Evolutionary conservation across 768 basidiomycete species (phyloP).

Genomic region (Leccinum subtestaceum): DNA sequence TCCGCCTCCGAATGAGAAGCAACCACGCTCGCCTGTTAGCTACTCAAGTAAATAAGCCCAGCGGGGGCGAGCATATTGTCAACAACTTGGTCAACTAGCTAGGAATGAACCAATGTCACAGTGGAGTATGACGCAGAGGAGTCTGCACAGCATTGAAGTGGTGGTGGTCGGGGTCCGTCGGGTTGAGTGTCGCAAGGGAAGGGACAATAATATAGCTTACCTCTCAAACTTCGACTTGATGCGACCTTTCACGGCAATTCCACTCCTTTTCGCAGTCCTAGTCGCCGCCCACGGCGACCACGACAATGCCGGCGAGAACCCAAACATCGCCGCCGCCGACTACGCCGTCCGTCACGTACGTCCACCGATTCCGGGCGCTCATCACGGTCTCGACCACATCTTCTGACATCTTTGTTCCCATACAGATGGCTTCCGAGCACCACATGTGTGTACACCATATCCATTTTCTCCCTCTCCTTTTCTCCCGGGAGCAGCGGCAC

Average conservation of each 20-base stretch:
- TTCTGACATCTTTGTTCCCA: conserved; percentile 15
- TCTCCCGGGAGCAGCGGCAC: background rate
- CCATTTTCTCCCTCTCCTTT: background rate
- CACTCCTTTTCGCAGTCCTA: conserved; percentile 33
- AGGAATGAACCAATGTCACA: background rate
- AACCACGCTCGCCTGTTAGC: too few relatives aligned
- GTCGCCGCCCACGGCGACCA: conserved; percentile 63
- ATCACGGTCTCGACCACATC: background rate
- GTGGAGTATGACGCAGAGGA: background rate
- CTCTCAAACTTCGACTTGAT: conserved; percentile 33
- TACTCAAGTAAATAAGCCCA: too few relatives aligned
- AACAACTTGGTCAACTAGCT: too few relatives aligned
- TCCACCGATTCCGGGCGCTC: conserved; percentile 20
- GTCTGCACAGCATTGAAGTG: background rate
- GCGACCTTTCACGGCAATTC: conserved; percentile 46
- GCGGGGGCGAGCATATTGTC: too few relatives aligned
- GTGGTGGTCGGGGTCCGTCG: conserved; percentile 24
- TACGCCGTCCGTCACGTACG: conserved; percentile 92
- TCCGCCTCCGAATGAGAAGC: too few relatives aligned
- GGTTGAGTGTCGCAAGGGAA: background rate
- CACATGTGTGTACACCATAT: conserved; percentile 57
- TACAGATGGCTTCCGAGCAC: conserved; percentile 85
- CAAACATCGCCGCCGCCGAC: conserved; percentile 45
- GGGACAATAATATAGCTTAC: background rate
- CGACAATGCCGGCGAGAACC: conserved; percentile 52